These are phyloP conservation scores for Neltuma alba DNA, from an alignment of 306 rosid genomes.

Conservation along the genomic window DNA sequence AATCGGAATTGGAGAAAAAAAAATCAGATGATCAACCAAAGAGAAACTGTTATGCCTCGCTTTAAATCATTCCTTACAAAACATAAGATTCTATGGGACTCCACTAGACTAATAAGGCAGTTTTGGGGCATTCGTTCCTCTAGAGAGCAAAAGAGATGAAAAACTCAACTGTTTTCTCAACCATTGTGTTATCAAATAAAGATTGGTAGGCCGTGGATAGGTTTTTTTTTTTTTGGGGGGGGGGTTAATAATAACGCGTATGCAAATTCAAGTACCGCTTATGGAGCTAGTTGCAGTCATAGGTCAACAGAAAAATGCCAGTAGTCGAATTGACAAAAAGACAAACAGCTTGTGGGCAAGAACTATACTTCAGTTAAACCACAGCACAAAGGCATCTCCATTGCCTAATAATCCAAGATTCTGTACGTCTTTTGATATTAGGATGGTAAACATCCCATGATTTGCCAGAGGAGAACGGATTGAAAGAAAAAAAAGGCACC, in stretches of 20 bases:
- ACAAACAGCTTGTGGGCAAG: constrained; percentile 41
- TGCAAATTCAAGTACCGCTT: background rate
- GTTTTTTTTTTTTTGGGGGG: no score
- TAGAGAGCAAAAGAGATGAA: background rate
- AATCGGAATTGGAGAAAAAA: background rate
- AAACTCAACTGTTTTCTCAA: background rate
- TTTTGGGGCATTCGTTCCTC: background rate
- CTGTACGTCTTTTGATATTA: background rate
- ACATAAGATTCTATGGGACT: background rate
- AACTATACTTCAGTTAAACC: background rate
- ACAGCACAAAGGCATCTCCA: no score
- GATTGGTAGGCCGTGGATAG: background rate
- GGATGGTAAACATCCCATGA: no score
- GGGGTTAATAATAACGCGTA: background rate
- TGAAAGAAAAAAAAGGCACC: constrained; percentile 34
- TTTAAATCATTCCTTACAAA: background rate
- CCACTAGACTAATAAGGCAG: background rate
- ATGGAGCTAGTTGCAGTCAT: background rate
- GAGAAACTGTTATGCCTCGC: background rate
- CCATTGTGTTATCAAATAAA: background rate
- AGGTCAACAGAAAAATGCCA: background rate
- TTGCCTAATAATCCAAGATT: background rate
- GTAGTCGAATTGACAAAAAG: constrained; percentile 8
- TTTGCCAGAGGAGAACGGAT: background rate
- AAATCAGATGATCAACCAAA: background rate